A percentile compares a stretch with the other conserved stretches of the same genome.
phyloP scores from a whole-genome alignment of 306 rosid genomes.

The Prosopis cineraria region DNA sequence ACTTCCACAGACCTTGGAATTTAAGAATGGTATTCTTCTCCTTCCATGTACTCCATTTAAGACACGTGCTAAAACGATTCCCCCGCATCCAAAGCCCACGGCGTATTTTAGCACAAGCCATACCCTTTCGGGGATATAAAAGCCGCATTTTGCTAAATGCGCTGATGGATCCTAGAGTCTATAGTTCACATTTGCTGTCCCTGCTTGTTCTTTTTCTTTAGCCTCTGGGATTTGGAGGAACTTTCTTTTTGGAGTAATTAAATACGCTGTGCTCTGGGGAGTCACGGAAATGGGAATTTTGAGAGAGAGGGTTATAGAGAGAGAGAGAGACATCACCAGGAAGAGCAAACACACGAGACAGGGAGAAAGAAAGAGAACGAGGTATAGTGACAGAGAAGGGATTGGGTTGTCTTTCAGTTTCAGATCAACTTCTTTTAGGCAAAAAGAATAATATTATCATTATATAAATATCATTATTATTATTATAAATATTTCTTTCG shows the following conservation, averaged over 20 bases:
- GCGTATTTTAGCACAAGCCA: not conserved
- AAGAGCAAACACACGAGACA: too few species aligned
- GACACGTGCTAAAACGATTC: not conserved
- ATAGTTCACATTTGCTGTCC: not conserved
- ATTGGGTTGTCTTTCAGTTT: constrained; percentile 20
- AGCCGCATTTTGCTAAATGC: constrained; percentile 40
- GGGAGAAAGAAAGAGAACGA: not conserved
- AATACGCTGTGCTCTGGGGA: too few species aligned
- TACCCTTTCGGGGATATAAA: too few species aligned
- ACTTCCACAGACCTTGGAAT: not conserved
- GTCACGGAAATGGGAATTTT: too few species aligned
- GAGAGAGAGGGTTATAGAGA: not conserved
- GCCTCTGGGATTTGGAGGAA: not conserved
- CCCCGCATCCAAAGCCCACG: not conserved
- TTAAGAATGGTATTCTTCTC: not conserved
- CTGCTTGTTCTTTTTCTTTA: too few species aligned
- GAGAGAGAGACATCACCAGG: too few species aligned
- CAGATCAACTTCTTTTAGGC: not conserved
- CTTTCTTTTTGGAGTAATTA: too few species aligned
- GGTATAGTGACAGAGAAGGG: constrained; percentile 40
- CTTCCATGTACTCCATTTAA: not conserved
- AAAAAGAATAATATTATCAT: constrained; percentile 7
- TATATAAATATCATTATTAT: not conserved
- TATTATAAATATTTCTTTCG: constrained; percentile 41
- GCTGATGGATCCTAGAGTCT: not conserved